Conservation (phyloP, 129 eudicot species). For the Flaveria robusta region DNA sequence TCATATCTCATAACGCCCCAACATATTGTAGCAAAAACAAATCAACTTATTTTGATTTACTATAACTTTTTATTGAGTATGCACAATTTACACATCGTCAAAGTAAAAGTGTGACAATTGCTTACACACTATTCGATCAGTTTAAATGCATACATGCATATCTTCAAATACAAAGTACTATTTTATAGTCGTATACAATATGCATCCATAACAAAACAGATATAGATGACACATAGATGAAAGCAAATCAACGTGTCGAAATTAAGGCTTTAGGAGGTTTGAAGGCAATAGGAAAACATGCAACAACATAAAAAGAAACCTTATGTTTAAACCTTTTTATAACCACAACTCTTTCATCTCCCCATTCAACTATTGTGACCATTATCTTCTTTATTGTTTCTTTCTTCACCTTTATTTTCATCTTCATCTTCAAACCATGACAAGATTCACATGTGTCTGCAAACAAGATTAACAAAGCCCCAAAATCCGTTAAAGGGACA, state of each 20-base stretch:
- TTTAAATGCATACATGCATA: background rate
- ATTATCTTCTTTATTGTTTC: constrained; percentile 55
- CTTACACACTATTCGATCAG: background rate
- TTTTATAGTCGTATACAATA: constrained; percentile 17
- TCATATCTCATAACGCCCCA: too few relatives aligned
- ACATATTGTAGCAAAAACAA: background rate
- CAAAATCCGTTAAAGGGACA: background rate
- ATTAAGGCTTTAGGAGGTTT: constrained; percentile 51
- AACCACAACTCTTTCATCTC: constrained; percentile 56
- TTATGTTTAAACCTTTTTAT: constrained; percentile 68
- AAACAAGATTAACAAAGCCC: background rate
- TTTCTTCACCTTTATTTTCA: constrained; percentile 31
- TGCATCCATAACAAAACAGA: background rate
- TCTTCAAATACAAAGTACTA: background rate
- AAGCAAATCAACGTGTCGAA: constrained; percentile 32
- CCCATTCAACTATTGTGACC: constrained; percentile 60
- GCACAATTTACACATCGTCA: background rate
- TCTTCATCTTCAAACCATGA: constrained; percentile 27
- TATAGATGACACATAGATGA: background rate
- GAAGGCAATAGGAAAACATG: constrained; percentile 62
- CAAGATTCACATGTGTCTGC: background rate
- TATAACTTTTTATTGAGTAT: background rate
- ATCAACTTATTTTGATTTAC: background rate
- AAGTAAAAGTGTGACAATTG: background rate
- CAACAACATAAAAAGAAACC: constrained; percentile 55